Evolutionary conservation across 139 green algal species (phyloP), one percentile per base, ranked within the genome.

Genomic region (Chlamydomonas sp.): DNA sequence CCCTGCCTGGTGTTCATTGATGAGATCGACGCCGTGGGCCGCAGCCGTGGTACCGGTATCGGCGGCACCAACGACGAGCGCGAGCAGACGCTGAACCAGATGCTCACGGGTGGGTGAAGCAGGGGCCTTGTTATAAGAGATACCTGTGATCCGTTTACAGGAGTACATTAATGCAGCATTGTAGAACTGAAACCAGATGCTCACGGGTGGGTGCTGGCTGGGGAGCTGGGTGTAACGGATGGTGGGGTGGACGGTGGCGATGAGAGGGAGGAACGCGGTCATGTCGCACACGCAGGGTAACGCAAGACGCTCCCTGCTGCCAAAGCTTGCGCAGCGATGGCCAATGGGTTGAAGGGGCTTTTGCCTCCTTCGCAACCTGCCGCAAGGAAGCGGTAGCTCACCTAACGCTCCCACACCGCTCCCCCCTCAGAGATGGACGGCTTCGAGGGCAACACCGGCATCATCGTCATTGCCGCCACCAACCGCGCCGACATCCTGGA

Each of bases 1-100:
- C 98, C 98, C 59, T 99, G 98, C 96, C 98, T 99, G 91, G 93
- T 99, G 80, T 99, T 99, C 94, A 98, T 99, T 63, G 98, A 99
- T 94, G 98, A 99, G 94, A 99, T 99, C 89, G 98, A 99, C 88
- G 98, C 98, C 9, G 98, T 99, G 5, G 98, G 98, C 61, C 94
- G 98, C 72, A 96, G 98, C 82, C 96, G 98, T 80, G 98, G 98
- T 66, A 97, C 98, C 61, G 98, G 98, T 89, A 99, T 99, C 92
- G 98, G 98, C 78, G 98, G 98, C 63, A 98, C 97, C 89, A 99
- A 99, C 87, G 98, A 99, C 84, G 98, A 99, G 95, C 96, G 98
- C 60, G 98, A 99, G 94, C 98, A 99, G 95, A 99, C 98, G 75
- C 98, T 99, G 82, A 99, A 99, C 95, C 97, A 99, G 96, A 91